Conservation (phyloP, 176 grass and related monocot species). For the Leersia perrieri region DNA sequence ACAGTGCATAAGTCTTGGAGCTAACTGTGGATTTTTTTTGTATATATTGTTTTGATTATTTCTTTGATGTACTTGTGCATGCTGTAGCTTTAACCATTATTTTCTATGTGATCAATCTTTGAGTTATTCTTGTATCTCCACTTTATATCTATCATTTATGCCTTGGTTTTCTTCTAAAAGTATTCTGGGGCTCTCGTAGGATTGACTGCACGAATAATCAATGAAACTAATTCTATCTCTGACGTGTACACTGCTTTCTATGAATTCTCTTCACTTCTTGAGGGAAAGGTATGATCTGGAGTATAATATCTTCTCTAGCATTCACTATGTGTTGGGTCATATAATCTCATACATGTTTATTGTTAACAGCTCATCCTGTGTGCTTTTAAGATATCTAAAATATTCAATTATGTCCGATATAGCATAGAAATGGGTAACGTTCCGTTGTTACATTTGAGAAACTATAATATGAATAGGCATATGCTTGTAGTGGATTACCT, state of each 20-base stretch:
- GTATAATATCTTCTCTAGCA: neutral
- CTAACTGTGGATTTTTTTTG: neutral
- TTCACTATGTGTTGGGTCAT: neutral
- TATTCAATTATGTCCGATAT: too few relatives aligned
- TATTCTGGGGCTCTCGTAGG: constrained; percentile 27
- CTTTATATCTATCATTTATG: neutral
- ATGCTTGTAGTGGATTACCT: neutral
- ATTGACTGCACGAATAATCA: constrained; percentile 47
- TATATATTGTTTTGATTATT: neutral
- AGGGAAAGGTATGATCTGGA: constrained; percentile 53
- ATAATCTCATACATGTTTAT: neutral
- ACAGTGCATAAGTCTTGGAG: neutral
- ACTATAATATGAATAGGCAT: neutral
- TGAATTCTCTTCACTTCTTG: constrained; percentile 51
- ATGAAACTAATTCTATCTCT: constrained; percentile 46
- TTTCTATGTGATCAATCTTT: neutral
- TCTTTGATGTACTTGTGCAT: neutral
- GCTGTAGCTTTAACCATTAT: neutral
- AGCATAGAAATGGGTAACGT: too few relatives aligned
- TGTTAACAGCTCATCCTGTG: neutral
- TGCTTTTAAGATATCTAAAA: neutral
- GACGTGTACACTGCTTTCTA: constrained; percentile 57
- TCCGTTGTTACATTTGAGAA: neutral
- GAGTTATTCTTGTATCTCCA: neutral
- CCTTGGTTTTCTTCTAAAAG: neutral